Evolutionary conservation across 1,139 yeast species (phyloP).

Genomic region (Candida glucosophila): DNA sequence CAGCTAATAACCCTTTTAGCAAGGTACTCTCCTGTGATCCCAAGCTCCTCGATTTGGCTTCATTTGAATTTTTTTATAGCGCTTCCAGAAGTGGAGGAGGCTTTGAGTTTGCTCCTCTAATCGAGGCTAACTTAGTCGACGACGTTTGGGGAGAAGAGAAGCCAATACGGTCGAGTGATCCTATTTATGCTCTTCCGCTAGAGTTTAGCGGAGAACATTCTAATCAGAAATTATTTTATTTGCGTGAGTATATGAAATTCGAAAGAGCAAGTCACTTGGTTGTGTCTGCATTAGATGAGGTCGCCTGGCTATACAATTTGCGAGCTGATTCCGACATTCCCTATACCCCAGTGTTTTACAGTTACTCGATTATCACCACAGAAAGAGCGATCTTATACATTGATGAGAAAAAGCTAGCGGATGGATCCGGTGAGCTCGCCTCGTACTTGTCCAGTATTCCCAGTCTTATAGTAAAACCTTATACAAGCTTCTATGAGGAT

Average conservation of each 20-base stretch:
- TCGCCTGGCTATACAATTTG: constrained; percentile 86
- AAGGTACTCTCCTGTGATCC: constrained; percentile 35
- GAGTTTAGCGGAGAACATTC: constrained; percentile 39
- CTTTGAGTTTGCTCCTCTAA: constrained; percentile 24
- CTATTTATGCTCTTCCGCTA: constrained; percentile 29
- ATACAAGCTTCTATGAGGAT: constrained; percentile 24
- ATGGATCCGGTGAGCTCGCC: constrained; percentile 10
- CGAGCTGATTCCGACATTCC: constrained; percentile 38
- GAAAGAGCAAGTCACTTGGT: constrained; percentile 16
- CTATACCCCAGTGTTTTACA: constrained; percentile 43
- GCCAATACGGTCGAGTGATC: constrained; percentile 30
- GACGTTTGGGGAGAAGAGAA: constrained; percentile 31
- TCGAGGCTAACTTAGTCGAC: constrained; percentile 27
- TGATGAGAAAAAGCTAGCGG: constrained; percentile 23
- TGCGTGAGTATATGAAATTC: constrained; percentile 17
- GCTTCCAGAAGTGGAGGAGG: constrained; percentile 12
- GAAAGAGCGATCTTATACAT: constrained; percentile 27
- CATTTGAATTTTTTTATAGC: constrained; percentile 26
- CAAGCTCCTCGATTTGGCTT: constrained; percentile 21
- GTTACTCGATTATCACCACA: constrained; percentile 31
- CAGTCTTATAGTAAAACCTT: constrained; percentile 21
- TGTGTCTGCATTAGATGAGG: constrained; percentile 47
- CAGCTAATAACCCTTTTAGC: constrained; percentile 22
- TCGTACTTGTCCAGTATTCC: constrained; percentile 20
- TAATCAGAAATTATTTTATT: constrained; percentile 19